Conservation (phyloP, 345 rosid species). For the Populus tremula region DNA sequence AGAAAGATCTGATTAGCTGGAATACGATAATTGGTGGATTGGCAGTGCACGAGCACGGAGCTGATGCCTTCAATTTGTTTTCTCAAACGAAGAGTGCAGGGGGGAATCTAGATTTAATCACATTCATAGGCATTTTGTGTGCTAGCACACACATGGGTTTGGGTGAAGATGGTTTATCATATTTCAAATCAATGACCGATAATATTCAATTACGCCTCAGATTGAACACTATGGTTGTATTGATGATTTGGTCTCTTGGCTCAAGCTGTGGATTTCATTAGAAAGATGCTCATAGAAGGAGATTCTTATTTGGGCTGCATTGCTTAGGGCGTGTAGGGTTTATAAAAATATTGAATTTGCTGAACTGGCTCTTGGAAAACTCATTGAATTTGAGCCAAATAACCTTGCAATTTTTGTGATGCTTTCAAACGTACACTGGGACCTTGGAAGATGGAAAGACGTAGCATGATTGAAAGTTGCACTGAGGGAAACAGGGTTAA, state of each 20-base stretch:
- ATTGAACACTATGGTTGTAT: conserved; percentile 90
- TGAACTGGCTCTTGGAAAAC: conserved; percentile 59
- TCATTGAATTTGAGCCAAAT: conserved; percentile 60
- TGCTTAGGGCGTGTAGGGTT: conserved; percentile 75
- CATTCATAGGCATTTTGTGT: conserved; percentile 64
- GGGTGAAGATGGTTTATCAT: conserved; percentile 63
- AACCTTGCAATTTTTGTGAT: conserved; percentile 71
- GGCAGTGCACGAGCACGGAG: conserved; percentile 69
- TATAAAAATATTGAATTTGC: conserved; percentile 71
- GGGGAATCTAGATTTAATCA: conserved; percentile 65
- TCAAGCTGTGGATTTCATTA: conserved; percentile 68
- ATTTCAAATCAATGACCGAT: conserved; percentile 59
- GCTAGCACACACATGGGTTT: conserved; percentile 75
- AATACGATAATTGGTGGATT: conserved; percentile 65
- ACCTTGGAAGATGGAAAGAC: conserved; percentile 66
- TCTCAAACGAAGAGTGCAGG: conserved; percentile 48
- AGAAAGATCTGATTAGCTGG: conserved; percentile 81
- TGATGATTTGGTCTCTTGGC: conserved; percentile 71
- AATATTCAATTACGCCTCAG: conserved; percentile 57
- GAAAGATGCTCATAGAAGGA: conserved; percentile 60
- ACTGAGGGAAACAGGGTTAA: conserved; percentile 71
- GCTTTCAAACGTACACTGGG: conserved; percentile 78
- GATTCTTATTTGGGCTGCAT: conserved; percentile 82
- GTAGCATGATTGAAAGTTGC: conserved; percentile 69
- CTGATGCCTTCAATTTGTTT: conserved; percentile 61